Conservation (phyloP, 2,329 filamentous ascomycete species). For the Fusarium pseudograminearum region DNA sequence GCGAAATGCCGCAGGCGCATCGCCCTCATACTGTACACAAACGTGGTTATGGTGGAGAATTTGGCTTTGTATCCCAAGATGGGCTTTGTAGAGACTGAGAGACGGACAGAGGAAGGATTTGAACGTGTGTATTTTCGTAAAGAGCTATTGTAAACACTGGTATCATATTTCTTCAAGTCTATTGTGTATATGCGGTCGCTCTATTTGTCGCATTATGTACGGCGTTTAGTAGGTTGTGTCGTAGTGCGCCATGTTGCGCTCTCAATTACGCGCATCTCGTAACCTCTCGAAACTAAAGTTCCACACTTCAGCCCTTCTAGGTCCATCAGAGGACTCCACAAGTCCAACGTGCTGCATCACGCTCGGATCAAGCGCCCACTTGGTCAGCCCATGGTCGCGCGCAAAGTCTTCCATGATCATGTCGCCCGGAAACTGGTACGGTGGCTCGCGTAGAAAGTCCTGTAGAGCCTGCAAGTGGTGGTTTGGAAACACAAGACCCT, state of each 20-base stretch:
- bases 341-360: constrained; percentile 55
- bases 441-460: constrained; percentile 47
- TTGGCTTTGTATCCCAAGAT: constrained; percentile 46
- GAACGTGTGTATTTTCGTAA: constrained; percentile 54
- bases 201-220: background rate
- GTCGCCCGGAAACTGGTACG: constrained; percentile 52
- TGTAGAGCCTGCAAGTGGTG: constrained; percentile 49
- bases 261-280: background rate
- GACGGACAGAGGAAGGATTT: constrained; percentile 50
- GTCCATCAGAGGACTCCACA: constrained; percentile 49
- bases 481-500: constrained; percentile 53
- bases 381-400: constrained; percentile 45
- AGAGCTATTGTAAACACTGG: constrained; percentile 46
- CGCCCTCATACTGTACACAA: constrained; percentile 51
- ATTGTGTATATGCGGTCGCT: background rate
- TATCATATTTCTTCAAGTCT: background rate
- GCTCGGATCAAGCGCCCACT: constrained; percentile 55
- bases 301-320: constrained; percentile 50
- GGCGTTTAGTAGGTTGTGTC: too few species aligned
- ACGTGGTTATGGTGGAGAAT: constrained; percentile 54
- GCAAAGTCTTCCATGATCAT: constrained; percentile 54
- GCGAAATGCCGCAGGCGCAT: constrained; percentile 40
- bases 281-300: constrained; percentile 54
- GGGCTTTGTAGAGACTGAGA: constrained; percentile 51
- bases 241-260: background rate